A percentile compares a stretch with the other conserved stretches of the same genome.
Evolutionary conservation across 1,284 basidiomycete species (phyloP).

Genomic region (Sparassis latifolia): DNA sequence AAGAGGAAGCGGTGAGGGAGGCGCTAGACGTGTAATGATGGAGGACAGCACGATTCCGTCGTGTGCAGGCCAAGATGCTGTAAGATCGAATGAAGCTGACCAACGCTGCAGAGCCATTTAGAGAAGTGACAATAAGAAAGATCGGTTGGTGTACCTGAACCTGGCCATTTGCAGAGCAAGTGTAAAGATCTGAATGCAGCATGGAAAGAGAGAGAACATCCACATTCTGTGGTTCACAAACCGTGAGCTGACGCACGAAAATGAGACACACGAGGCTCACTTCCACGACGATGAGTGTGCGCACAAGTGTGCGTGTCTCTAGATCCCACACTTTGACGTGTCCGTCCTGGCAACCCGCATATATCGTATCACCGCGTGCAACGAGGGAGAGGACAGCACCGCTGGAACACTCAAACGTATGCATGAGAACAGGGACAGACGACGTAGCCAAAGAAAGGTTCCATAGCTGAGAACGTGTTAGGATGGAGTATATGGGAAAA

Average conservation of each 20-base stretch:
- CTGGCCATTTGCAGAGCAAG: constrained; percentile 78
- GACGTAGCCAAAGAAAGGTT: constrained; percentile 34
- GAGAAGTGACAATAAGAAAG: neutral
- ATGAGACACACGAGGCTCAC: constrained; percentile 29
- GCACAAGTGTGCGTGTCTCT: constrained; percentile 80
- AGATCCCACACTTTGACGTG: constrained; percentile 90
- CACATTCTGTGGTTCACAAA: constrained; percentile 38
- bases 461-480: constrained; percentile 54
- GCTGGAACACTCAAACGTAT: constrained; percentile 59
- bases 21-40: constrained; percentile 36
- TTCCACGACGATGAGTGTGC: constrained; percentile 83
- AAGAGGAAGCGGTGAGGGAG: constrained; percentile 9
- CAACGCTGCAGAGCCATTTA: constrained; percentile 46
- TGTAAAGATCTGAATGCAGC: constrained; percentile 73
- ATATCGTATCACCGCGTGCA: constrained; percentile 74
- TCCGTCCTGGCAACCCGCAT: constrained; percentile 91
- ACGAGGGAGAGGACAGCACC: constrained; percentile 80
- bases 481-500: constrained; percentile 1
- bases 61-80: constrained; percentile 77
- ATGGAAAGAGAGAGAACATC: constrained; percentile 80
- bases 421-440: constrained; percentile 34
- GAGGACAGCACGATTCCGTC: constrained; percentile 79
- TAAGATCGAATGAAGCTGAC: constrained; percentile 79
- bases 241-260: neutral
- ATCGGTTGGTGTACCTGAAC: constrained; percentile 46